Conservation (phyloP, 1,284 basidiomycete genomes). For the Puccinia triticina region DNA sequence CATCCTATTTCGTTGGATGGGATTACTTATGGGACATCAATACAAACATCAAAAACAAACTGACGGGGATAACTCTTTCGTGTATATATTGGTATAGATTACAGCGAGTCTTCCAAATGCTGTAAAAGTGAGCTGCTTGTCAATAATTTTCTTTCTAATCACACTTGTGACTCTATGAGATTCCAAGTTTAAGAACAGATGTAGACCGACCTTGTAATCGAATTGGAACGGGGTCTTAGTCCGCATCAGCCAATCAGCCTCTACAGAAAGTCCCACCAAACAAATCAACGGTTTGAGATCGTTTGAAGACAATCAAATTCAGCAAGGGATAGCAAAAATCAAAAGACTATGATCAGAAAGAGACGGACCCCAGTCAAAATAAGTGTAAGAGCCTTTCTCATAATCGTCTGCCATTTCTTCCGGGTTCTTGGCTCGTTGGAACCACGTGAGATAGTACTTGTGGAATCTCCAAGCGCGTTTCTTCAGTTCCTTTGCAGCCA, state of each 20-base stretch:
- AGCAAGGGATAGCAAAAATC: neutral
- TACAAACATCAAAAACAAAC: too few relatives aligned
- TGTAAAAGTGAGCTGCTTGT: neutral
- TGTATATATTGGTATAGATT: neutral
- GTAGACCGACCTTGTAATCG: slow-evolving; percentile 46
- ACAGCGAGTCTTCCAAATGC: slow-evolving; percentile 31
- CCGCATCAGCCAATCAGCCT: slow-evolving; percentile 52
- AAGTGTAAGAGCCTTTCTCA: slow-evolving; percentile 82
- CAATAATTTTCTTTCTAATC: neutral
- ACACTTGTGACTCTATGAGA: neutral
- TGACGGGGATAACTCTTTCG: too few relatives aligned
- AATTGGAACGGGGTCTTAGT: slow-evolving; percentile 51
- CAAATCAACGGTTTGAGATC: too few relatives aligned
- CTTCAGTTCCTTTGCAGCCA: slow-evolving; percentile 96
- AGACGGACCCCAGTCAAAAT: slow-evolving; percentile 60
- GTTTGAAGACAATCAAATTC: slow-evolving; percentile 8
- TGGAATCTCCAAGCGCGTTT: slow-evolving; percentile 99
- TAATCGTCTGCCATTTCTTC: slow-evolving; percentile 99
- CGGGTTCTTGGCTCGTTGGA: slow-evolving; percentile 98
- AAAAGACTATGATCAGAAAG: neutral
- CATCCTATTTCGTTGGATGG: too few relatives aligned
- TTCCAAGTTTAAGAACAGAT: neutral
- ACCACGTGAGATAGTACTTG: slow-evolving; percentile 99
- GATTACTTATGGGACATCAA: too few relatives aligned
- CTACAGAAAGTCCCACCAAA: slow-evolving; percentile 8